Evolutionary conservation across 2,329 filamentous ascomycete species (phyloP), one percentile per base, ranked within the genome.

Genomic region (Tolypocladium tundrense): DNA sequence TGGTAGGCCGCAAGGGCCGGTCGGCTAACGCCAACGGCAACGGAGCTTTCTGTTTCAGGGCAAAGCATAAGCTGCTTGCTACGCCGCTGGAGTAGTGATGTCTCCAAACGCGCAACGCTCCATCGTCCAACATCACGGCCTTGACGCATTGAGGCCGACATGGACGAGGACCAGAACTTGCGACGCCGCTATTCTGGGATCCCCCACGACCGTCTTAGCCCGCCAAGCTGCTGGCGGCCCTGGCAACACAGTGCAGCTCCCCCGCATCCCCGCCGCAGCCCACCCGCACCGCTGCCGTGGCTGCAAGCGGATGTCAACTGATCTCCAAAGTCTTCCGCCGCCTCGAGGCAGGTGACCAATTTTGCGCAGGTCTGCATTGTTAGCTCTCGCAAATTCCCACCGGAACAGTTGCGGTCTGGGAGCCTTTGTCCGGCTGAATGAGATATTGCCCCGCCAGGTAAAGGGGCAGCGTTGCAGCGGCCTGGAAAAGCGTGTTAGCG

Each of bases 241-340:
- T 35, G 43, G 27, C 24, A 37, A 24, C 57, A 60, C 59, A 60
- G 58, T 61, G 55, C 59, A 51, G 33, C 33, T 21, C 43, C 48
- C 53, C 53, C 55, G 53, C 50, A 27, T n/a, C 24, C 33, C 53
- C 42, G 31, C 45, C 27, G 6, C 45, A 48, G 24, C 45, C 45
- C 45, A 45, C 45, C 53, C 33, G 27, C 55, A 41, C 57, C 45
- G 31, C 33, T 27, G 33, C 45, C 19, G 53, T 53, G 48, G 57
- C 57, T 60, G 59, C 55, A 60, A 60, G 55, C 57, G 57, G 54
- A 54, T 50, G 53, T 54, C 40, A 54, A 54, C 39, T 54, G 53
- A 54, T 54, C 53, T 54, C 13, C 54, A 45, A 56, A 19, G 13
- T 45, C 54, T 56, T 27, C 40, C 27, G n/a, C n/a, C 31, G 31